These are phyloP conservation scores for Coelastrella sp. DNA, from an alignment of 139 green algal species.

Conservation along the genomic window DNA sequence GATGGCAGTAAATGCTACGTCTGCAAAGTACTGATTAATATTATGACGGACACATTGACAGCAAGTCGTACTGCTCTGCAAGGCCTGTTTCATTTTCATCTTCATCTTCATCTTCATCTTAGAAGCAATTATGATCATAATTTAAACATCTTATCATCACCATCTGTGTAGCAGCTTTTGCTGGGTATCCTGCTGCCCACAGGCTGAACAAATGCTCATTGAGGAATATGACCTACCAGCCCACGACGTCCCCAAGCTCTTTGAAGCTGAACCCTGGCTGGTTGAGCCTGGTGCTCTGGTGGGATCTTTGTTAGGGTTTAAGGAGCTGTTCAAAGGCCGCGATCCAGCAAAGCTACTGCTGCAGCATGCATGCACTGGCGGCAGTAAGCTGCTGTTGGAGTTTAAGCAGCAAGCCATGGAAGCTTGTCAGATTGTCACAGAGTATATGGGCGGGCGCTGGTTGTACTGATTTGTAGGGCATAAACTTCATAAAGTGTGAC, in stretches of 20 bases:
- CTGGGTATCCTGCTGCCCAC: background rate
- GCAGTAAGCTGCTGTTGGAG: conserved; percentile 29
- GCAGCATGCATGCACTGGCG: conserved; percentile 7
- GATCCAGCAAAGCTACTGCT: conserved; percentile 19
- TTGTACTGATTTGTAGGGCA: background rate
- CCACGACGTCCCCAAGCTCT: background rate
- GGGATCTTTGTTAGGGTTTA: background rate
- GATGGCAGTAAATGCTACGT: too few relatives aligned
- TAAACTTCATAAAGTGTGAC: background rate
- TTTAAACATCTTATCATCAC: too few relatives aligned
- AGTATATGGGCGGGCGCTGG: background rate
- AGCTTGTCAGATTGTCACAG: background rate
- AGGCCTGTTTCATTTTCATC: too few relatives aligned
- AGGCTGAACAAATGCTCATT: background rate
- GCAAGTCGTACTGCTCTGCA: too few relatives aligned
- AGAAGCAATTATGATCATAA: too few relatives aligned
- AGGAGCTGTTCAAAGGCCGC: background rate
- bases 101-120: too few relatives aligned
- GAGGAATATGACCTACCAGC: background rate
- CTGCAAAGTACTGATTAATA: too few relatives aligned
- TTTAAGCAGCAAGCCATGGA: conserved; percentile 21
- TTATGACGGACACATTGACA: too few relatives aligned
- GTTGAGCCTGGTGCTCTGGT: conserved; percentile 15
- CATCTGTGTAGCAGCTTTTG: too few relatives aligned
- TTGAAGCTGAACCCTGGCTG: conserved; percentile 36